Percentiles rank a stretch among this genome's conserved stretches.
phyloP scores from a whole-genome alignment of 2,329 filamentous ascomycete genomes.

The Microcera coccophila region DNA sequence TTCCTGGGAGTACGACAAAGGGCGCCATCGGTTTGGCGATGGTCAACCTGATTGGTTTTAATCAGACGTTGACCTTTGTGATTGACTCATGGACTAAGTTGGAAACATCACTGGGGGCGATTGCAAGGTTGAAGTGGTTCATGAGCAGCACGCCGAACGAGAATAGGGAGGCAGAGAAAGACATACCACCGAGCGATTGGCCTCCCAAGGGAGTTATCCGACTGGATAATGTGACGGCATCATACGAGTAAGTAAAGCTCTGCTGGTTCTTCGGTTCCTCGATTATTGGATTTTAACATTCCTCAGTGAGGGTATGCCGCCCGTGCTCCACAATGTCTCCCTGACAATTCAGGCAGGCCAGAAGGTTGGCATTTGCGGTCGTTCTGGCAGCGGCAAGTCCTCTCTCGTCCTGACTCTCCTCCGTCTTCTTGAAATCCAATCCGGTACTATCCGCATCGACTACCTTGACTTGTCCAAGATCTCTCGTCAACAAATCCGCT shows the following conservation, averaged over 20 bases:
- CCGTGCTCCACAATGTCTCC: slow-evolving; percentile 15
- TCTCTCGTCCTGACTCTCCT: slow-evolving; percentile 46
- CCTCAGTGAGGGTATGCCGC: slow-evolving; percentile 11
- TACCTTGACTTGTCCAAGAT: slow-evolving; percentile 39
- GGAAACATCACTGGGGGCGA: slow-evolving; percentile 35
- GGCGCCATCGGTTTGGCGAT: slow-evolving; percentile 32
- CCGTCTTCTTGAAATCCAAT: slow-evolving; percentile 43
- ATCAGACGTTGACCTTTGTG: slow-evolving; percentile 29
- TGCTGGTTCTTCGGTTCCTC: not conserved
- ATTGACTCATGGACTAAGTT: slow-evolving; percentile 35
- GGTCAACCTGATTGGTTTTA: slow-evolving; percentile 27
- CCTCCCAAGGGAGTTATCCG: slow-evolving; percentile 24
- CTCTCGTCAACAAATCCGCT: slow-evolving; percentile 41
- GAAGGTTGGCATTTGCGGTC: slow-evolving; percentile 49
- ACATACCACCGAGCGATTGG: slow-evolving; percentile 21
- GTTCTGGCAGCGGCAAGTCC: slow-evolving; percentile 51
- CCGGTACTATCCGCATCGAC: slow-evolving; percentile 40
- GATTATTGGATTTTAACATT: not conserved
- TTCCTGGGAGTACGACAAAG: slow-evolving; percentile 18
- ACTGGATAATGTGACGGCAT: slow-evolving; percentile 24
- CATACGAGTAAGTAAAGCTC: slow-evolving; percentile 23
- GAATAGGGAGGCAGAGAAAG: slow-evolving; percentile 12
- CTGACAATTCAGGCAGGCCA: slow-evolving; percentile 33
- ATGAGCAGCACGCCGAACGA: slow-evolving; percentile 26
- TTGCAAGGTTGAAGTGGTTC: slow-evolving; percentile 34